Base-by-base conservation (phyloP, 1,284 basidiomycete species). In the Sanghuangporus weigelae region DNA sequence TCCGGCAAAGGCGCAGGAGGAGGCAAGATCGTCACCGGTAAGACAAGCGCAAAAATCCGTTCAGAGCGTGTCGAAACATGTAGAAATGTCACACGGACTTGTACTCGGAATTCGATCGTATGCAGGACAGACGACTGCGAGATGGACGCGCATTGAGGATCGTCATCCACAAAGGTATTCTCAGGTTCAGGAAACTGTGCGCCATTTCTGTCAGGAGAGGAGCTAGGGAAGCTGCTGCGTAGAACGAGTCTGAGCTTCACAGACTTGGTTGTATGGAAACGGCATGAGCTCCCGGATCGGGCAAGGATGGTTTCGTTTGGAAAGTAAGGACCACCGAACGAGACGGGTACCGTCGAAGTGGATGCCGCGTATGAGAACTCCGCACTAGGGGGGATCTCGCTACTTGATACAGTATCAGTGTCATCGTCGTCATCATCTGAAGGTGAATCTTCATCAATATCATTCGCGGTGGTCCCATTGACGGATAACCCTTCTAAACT, bases 221-320 rank as follows among this genome's bases (percentile, higher is more conserved):
- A 75, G 57, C 79, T 75, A n/a, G 83, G 79, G 2, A 77, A 76
- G 11, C 79, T 75, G 55, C 84, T 85, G 72, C 88, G 89, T 23
- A 93, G 75, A 16, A 93, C 74, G 60, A 92, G 87, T 16, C 91
- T 85, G 36, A 92, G 75, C 61, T 81, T 84, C 55, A 93, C 80
- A 1, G 88, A 77, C 19, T 80, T 80, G 42, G 84, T 81, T 0
- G 86, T 83, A 70, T 93, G 90, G 69, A 93, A 89, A 49, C 89
- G 84, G 75, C 90, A 92, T 38, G 89, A 85, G 39, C 89, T 89
- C 44, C 90, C 90, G 14, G 90, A 91, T 11, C 87, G 82, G 2
- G 89, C 85, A 36, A 92, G 74, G 56, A 85, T 78, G 6, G 79
- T 81, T 65, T 77, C 78, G 66, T 79, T 79, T 7, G 79, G 75